Evolutionary conservation across 345 rosid species (phyloP).

Genomic region (Dovyalis caffra): DNA sequence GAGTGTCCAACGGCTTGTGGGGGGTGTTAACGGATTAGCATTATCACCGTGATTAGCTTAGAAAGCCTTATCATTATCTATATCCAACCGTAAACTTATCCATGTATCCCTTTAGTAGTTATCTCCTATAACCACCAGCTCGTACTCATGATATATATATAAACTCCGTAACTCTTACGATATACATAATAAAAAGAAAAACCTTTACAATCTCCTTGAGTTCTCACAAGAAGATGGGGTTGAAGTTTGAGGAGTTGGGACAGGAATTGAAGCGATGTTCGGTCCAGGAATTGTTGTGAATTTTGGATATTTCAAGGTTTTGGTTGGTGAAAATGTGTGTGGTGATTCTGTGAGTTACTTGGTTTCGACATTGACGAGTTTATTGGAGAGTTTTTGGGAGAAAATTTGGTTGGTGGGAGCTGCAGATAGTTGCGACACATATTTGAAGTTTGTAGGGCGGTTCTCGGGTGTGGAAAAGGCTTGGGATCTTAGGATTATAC

Average conservation of each 20-base stretch:
- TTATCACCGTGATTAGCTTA: too few species aligned
- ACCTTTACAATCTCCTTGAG: too few species aligned
- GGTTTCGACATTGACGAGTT: slow-evolving; percentile 40
- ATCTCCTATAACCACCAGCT: too few species aligned
- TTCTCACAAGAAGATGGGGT: slow-evolving; percentile 16
- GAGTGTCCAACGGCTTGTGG: too few species aligned
- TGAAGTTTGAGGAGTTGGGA: slow-evolving; percentile 37
- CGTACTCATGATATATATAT: too few species aligned
- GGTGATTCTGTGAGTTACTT: slow-evolving; percentile 25
- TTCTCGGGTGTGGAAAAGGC: slow-evolving; percentile 52
- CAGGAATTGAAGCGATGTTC: slow-evolving; percentile 20
- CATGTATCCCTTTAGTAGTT: too few species aligned
- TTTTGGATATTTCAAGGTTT: slow-evolving; percentile 50
- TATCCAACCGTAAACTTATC: too few species aligned
- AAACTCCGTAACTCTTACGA: too few species aligned
- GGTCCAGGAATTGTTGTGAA: slow-evolving; percentile 44
- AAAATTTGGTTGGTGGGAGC: slow-evolving; percentile 58
- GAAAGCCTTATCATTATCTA: too few species aligned
- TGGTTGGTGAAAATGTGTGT: slow-evolving; percentile 24
- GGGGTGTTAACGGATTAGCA: too few species aligned
- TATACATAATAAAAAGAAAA: too few species aligned
- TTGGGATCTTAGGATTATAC: slow-evolving; percentile 67
- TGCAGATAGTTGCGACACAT: slow-evolving; percentile 46
- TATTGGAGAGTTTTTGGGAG: slow-evolving; percentile 38
- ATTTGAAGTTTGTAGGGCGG: slow-evolving; percentile 37